Evolutionary conservation across 441 rosid species (phyloP), one percentile per base, ranked within the genome.

Genomic region (Codiaeum variegatum): DNA sequence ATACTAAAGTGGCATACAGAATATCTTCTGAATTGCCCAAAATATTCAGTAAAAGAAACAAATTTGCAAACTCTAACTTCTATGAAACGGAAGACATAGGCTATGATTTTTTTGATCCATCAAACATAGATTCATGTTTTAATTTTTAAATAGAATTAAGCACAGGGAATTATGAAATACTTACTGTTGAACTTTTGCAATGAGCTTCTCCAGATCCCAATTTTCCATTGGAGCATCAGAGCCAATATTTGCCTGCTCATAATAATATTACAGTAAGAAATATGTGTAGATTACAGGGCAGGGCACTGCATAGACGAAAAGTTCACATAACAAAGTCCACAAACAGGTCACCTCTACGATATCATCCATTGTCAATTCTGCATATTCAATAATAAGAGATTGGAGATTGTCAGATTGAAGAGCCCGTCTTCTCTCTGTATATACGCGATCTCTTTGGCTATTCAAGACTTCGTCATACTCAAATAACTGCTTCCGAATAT

Each of bases 361-460:
- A 83, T 94, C 98, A 80, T 90, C 96, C 96, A 94, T 94, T 47
- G 99, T 94, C 81, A 94, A 73, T 78, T 94, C 99, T 74, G 99
- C 99, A 79, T 94, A 94, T 83, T 94, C 98, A 72, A 91, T 83
- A 75, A 94, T 84, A 69, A 94, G 91, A 77, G 97, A 80, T 73
- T 91, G 91, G 47, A 94, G 98, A 85, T 81, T 84, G 74, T 88
- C 91, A 3, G 99, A 94, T 77, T 87, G 82, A 73, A 94, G 97
- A 62, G 99, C 99, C 66, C 91, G 93, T 67, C 99, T 88, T 85
- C 99, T 90, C 88, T 94, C 99, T 36, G 96, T 79, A 77, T 94
- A 94, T 12, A 94, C 96, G 56, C 98, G 96, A 75, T 92, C 99
- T 83, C 99, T 91, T 80, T 94, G 99, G 85, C 99, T 94, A 78